A percentile compares a stretch with the other conserved stretches of the same genome.
These are phyloP conservation scores for Diplogelasinospora grovesii DNA, from an alignment of 495 filamentous ascomycete genomes.

Conservation along the genomic window DNA sequence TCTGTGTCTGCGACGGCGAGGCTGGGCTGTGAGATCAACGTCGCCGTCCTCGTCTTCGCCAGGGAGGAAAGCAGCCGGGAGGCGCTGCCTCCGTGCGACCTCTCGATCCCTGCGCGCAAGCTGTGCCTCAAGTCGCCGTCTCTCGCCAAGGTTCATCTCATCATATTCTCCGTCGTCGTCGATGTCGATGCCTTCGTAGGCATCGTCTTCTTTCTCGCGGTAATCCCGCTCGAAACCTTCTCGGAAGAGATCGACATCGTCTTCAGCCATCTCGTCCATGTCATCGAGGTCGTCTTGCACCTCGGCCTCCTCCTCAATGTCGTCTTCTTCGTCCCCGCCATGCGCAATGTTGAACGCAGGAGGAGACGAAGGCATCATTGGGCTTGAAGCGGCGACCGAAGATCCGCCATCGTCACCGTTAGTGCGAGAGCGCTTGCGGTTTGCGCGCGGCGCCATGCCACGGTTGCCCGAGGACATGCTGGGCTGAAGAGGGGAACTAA, in stretches of 20 bases:
- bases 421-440: conserved; percentile 78
- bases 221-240: conserved; percentile 89
- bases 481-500: conserved; percentile 71
- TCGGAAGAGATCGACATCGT: conserved; percentile 90
- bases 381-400: conserved; percentile 57
- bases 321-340: conserved; percentile 64
- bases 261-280: conserved; percentile 91
- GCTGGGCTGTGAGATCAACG: conserved; percentile 74
- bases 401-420: conserved; percentile 61
- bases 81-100: conserved; percentile 62
- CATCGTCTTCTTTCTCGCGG: conserved; percentile 43
- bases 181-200: conserved; percentile 41
- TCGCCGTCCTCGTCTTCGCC: conserved; percentile 85
- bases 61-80: conserved; percentile 78
- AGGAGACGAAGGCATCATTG: conserved; percentile 43
- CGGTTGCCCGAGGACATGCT: conserved; percentile 85
- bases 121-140: conserved; percentile 77
- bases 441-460: conserved; percentile 49
- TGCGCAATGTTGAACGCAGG: conserved; percentile 48
- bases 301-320: conserved; percentile 37
- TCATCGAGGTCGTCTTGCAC: conserved; percentile 82
- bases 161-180: conserved; percentile 59
- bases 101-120: conserved; percentile 79
- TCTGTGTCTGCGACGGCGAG: conserved; percentile 67
- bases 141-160: conserved; percentile 70